Percentiles rank a stretch among this genome's conserved stretches.
Evolutionary conservation across 768 basidiomycete genomes (phyloP).

Genomic region (Trametes cingulata): DNA sequence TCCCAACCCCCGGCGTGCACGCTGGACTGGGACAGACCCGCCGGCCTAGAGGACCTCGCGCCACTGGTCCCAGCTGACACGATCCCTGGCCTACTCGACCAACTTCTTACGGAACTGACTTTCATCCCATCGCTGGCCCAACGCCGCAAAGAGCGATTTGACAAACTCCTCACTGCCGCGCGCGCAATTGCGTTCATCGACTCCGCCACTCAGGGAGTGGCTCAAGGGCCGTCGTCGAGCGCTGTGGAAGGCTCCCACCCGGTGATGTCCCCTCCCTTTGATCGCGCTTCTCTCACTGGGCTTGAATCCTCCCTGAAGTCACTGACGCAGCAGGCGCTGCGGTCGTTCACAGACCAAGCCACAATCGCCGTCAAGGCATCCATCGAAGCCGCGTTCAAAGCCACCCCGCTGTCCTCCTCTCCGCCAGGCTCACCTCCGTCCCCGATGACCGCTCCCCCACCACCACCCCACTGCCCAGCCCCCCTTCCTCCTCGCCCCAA

Average conservation of each 20-base stretch:
- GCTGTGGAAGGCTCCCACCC: neutral
- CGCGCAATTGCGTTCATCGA: neutral
- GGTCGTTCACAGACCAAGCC: neutral
- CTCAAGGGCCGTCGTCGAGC: neutral
- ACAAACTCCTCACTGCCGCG: neutral
- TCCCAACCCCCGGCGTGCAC: neutral
- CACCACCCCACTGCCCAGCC: neutral
- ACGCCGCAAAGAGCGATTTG: neutral
- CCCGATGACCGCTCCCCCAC: no score
- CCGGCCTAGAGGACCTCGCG: neutral
- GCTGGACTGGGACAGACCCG: neutral
- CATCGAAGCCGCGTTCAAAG: neutral
- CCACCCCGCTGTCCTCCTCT: neutral
- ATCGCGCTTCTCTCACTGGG: neutral
- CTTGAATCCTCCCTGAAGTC: neutral
- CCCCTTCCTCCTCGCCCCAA: neutral
- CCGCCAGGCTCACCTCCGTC: no score
- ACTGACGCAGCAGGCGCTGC: neutral
- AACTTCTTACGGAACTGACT: neutral
- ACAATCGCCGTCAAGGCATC: neutral
- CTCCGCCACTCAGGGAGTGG: neutral
- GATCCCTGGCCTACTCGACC: neutral
- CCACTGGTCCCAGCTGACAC: neutral
- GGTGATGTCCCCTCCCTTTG: neutral
- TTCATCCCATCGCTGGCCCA: neutral